phyloP scores from a whole-genome alignment of 2,329 filamentous ascomycete genomes.

The Colletotrichum sp. region DNA sequence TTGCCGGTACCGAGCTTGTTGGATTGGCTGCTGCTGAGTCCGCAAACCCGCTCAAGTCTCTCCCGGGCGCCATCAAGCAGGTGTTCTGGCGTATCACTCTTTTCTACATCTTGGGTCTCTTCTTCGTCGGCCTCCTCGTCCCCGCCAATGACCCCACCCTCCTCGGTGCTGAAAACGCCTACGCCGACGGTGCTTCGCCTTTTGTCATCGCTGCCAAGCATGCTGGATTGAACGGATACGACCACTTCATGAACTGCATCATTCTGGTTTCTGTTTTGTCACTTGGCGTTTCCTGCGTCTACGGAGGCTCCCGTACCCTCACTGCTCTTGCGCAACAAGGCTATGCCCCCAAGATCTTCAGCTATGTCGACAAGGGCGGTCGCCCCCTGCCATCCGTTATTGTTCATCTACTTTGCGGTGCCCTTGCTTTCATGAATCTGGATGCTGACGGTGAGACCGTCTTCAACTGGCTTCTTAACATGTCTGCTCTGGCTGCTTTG shows the following conservation, averaged over 20 bases:
- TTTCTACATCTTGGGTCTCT: conserved; percentile 59
- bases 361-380: conserved; percentile 62
- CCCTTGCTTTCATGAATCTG: conserved; percentile 55
- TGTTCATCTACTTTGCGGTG: conserved; percentile 51
- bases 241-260: conserved; percentile 64
- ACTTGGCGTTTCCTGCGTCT: conserved; percentile 64
- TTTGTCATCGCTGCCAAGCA: conserved; percentile 64
- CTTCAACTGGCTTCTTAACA: conserved; percentile 70
- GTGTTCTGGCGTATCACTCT: conserved; percentile 65
- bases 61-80: conserved; percentile 86
- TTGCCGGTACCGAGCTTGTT: conserved; percentile 77
- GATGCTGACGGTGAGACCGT: conserved; percentile 50
- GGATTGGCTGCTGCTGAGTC: conserved; percentile 77
- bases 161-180: conserved; percentile 7
- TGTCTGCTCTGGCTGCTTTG: conserved; percentile 68
- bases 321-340: conserved; percentile 64
- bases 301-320: conserved; percentile 64
- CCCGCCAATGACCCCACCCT: conserved; percentile 51
- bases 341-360: conserved; percentile 61
- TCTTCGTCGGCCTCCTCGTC: conserved; percentile 57
- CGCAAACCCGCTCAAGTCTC: conserved; percentile 70
- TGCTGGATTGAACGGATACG: conserved; percentile 53
- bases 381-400: conserved; percentile 58
- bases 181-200: conserved; percentile 44
- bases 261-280: conserved; percentile 64